Base-by-base conservation (phyloP, 805 yeast genomes). In the Vanderwaltozyma polyspora region DNA sequence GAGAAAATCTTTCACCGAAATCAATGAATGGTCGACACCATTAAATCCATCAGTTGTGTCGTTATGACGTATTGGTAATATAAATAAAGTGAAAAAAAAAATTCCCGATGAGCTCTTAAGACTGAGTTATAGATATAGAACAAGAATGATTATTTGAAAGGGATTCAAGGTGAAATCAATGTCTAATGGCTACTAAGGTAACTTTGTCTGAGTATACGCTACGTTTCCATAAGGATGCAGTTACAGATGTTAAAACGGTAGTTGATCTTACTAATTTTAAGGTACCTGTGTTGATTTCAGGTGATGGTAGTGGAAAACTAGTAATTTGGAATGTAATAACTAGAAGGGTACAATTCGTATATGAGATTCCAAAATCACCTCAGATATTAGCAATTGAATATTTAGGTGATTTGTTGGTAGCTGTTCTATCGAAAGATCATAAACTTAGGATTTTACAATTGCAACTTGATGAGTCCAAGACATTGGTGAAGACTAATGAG, bases 271-370 rank as follows among this genome's bases (percentile, higher is more conserved):
- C 18, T 13, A 12, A 9, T 4, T 27, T 17, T 25, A 11, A 12
- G 3, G 9, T 25, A 3, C 32, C 35, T 5, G n/a, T 19, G 5
- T 36, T 56, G 11, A 19, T 51, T 4, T 51, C 59, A 4, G 51
- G 51, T 3, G 62, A 57, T 41, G 48, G 41, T 6, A 19, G 32
- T 1, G 62, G 62, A 4, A 25, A 16, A 2, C 18, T 55, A 12
- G 34, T 42, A 13, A 27, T 42, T n/a, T 55, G 60, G 60, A 43
- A 57, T 36, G 25, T 53, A 25, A 28, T 51, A 2, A 51, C 50
- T 4, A 46, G 58, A 29, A 45, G 58, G 26, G 54, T 59, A 2
- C 15, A 44, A 7, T 25, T 32, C 7, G 18, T 11, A 7, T 33
- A 39, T 17, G n/a, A 24, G 12, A 25, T 44, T 14, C 35, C 37